Evolutionary conservation across 169 alveolate genomes (phyloP).

Genomic region (Plasmodium vivax): DNA sequence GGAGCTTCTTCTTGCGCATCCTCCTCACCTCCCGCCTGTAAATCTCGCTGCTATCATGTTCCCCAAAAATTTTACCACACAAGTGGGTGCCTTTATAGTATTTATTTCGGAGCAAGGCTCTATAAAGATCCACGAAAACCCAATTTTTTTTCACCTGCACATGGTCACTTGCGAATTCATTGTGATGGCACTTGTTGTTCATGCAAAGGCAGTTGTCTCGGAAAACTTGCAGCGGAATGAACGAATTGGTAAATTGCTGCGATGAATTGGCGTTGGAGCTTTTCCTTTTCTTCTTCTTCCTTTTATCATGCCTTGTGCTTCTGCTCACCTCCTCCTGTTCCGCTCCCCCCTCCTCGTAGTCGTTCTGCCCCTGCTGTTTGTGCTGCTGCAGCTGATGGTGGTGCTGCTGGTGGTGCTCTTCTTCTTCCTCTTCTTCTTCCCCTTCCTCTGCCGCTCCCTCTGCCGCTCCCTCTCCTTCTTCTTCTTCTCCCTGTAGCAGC

Average conservation of each 20-base stretch:
- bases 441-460: neutral
- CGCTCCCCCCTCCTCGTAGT: neutral
- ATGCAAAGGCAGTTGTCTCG: slow-evolving; percentile 31
- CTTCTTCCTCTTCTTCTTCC: neutral
- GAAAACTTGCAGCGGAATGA: slow-evolving; percentile 56
- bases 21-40: slow-evolving; percentile 35
- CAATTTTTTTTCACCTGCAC: slow-evolving; percentile 43
- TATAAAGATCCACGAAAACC: slow-evolving; percentile 19
- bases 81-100: slow-evolving; percentile 41
- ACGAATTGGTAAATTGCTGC: slow-evolving; percentile 28
- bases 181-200: slow-evolving; percentile 40
- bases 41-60: neutral
- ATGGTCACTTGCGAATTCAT: slow-evolving; percentile 36
- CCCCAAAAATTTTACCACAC: slow-evolving; percentile 13
- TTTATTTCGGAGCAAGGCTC: slow-evolving; percentile 34
- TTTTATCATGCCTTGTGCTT: slow-evolving; percentile 11
- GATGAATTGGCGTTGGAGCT: slow-evolving; percentile 8
- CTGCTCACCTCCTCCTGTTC: slow-evolving; percentile 35
- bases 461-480: neutral
- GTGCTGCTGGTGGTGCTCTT: neutral
- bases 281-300: slow-evolving; percentile 39
- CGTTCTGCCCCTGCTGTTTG: neutral
- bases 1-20: neutral
- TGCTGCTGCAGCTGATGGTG: neutral
- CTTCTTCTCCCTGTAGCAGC: neutral